phyloP scores from a whole-genome alignment of 257 asterid genomes.

The Penstemon newberryi region DNA sequence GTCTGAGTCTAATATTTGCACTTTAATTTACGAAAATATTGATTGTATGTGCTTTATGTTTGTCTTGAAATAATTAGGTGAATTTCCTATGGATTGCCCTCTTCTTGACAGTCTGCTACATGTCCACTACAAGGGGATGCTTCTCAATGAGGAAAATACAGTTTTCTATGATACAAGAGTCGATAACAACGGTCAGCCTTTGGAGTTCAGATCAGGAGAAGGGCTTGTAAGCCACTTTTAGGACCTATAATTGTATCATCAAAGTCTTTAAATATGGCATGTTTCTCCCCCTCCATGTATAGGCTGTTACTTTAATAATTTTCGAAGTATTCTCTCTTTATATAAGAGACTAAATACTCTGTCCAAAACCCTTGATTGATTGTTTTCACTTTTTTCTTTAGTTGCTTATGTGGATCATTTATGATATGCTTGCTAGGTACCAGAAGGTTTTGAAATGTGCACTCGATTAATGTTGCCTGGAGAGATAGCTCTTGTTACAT shows the following conservation, averaged over 20 bases:
- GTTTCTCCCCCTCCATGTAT: neutral
- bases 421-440: constrained; percentile 57
- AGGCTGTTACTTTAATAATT: neutral
- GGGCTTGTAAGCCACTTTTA: constrained; percentile 77
- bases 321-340: neutral
- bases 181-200: constrained; percentile 71
- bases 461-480: constrained; percentile 95
- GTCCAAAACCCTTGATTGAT: constrained; percentile 17
- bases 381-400: constrained; percentile 9
- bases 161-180: constrained; percentile 81
- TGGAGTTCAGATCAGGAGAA: constrained; percentile 98
- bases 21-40: constrained; percentile 20
- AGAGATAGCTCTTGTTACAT: constrained; percentile 81
- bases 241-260: constrained; percentile 12
- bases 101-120: constrained; percentile 87
- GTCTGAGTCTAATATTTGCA: constrained; percentile 14
- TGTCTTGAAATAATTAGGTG: constrained; percentile 61
- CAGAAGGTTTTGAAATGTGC: constrained; percentile 98
- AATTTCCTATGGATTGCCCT: constrained; percentile 99
- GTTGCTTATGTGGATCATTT: constrained; percentile 16
- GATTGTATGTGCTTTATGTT: constrained; percentile 23
- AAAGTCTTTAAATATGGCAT: constrained; percentile 15
- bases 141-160: constrained; percentile 72
- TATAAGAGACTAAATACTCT: neutral
- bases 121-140: constrained; percentile 92